These are phyloP conservation scores for Pseudotsuga menziesii DNA, from an alignment of 75 land plant species.

Conservation along the genomic window DNA sequence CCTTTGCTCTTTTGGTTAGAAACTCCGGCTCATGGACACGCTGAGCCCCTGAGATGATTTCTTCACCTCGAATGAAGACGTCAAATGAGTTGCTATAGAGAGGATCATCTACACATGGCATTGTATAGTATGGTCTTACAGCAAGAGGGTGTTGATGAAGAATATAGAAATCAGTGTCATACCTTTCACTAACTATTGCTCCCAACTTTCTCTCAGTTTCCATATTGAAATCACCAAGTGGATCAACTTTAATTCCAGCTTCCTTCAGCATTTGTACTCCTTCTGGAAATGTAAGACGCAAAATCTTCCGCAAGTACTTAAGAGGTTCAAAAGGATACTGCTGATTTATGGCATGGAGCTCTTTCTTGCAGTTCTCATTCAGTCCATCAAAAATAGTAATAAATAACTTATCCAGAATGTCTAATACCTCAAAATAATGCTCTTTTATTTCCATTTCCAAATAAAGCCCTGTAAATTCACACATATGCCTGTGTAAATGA, in stretches of 20 bases:
- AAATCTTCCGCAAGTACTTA: no score
- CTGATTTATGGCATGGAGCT: no score
- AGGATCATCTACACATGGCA: conserved; percentile 76
- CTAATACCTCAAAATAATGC: no score
- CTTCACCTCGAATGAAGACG: conserved; percentile 98
- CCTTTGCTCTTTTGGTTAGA: conserved; percentile 47
- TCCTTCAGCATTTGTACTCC: no score
- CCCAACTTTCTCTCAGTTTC: conserved; percentile 84
- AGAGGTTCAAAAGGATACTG: no score
- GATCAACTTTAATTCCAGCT: conserved; percentile 80
- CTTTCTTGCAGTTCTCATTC: no score
- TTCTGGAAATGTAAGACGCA: no score
- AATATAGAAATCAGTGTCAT: conserved; percentile 86
- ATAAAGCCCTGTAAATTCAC: no score
- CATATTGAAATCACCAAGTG: conserved; percentile 83
- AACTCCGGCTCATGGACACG: conserved; percentile 78
- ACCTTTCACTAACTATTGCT: conserved; percentile 75
- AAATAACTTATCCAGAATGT: no score
- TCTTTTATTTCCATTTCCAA: no score
- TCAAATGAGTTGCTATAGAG: conserved; percentile 89
- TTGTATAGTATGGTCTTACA: conserved; percentile 89
- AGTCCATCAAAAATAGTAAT: no score
- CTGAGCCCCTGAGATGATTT: conserved; percentile 92
- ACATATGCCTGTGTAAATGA: no score
- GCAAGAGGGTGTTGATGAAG: conserved; percentile 93